Conservation (phyloP, 2,329 filamentous ascomycete genomes). For the Alternaria sp. region DNA sequence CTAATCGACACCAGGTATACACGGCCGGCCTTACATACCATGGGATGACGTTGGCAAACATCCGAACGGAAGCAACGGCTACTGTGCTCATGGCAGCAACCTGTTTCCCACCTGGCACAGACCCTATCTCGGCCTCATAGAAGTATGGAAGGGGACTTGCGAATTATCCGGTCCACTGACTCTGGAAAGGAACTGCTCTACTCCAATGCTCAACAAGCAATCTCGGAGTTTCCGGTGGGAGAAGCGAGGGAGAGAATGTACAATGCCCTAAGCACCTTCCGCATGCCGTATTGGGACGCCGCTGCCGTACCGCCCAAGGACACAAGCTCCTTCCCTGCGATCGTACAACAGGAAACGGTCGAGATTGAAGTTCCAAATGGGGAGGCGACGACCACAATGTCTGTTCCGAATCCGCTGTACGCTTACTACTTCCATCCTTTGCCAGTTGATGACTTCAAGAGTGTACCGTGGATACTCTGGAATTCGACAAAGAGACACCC, state of each 20-base stretch:
- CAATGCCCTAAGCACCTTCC: neutral
- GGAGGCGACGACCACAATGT: neutral
- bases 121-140: neutral
- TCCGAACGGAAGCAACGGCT: conserved; percentile 65
- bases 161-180: neutral
- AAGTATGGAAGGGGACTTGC: neutral
- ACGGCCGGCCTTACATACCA: conserved; percentile 70
- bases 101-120: neutral
- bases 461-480: neutral
- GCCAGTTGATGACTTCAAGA: neutral
- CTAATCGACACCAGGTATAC: conserved; percentile 65
- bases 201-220: neutral
- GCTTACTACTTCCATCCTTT: neutral
- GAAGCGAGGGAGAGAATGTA: neutral
- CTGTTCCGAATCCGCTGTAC: neutral
- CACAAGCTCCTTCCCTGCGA: neutral
- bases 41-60: conserved; percentile 61
- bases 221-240: neutral
- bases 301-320: neutral
- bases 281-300: neutral
- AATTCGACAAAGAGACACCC: neutral
- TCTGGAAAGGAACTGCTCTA: neutral
- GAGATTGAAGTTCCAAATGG: neutral
- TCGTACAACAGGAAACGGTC: neutral
- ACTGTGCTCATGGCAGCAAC: conserved; percentile 59